These are phyloP conservation scores for Cyberlindnera bimundalis DNA, from an alignment of 805 yeast species.

Conservation along the genomic window DNA sequence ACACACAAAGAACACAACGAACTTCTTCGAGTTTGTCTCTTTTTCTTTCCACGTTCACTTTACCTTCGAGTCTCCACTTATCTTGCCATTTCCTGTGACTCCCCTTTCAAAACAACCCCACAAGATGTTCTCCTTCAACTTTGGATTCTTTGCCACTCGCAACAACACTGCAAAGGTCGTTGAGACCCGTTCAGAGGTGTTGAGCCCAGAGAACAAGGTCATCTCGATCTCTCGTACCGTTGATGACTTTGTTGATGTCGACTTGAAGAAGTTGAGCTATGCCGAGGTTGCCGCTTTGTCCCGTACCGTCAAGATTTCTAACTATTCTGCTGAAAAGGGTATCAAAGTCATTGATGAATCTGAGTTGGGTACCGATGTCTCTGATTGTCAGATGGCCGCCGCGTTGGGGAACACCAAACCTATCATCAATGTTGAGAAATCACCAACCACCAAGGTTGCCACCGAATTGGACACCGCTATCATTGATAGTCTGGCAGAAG, in stretches of 20 bases:
- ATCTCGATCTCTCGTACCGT: conserved; percentile 23
- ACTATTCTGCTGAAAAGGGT: conserved; percentile 1
- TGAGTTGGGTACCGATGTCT: conserved; percentile 18
- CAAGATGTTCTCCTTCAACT: conserved; percentile 15
- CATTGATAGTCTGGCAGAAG: conserved; percentile 9
- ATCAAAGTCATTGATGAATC: conserved; percentile 15
- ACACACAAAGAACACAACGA: too few species aligned
- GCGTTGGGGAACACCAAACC: conserved; percentile 4
- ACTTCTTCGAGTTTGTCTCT: too few species aligned
- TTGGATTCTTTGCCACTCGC: conserved; percentile 6
- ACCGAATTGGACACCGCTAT: neutral
- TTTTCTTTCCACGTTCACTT: neutral
- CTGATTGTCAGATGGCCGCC: conserved; percentile 25
- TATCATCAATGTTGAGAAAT: too few species aligned
- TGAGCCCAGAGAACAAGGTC: conserved; percentile 21
- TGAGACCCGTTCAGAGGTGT: neutral
- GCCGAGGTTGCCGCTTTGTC: conserved; percentile 47
- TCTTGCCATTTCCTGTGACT: neutral
- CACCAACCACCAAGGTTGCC: neutral
- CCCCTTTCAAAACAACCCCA: neutral
- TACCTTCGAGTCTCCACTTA: neutral
- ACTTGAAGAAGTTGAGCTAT: conserved; percentile 45
- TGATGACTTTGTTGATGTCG: conserved; percentile 44
- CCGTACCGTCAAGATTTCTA: conserved; percentile 13
- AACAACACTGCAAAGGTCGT: neutral